Conservation (phyloP, 2,329 filamentous ascomycete genomes). For the Ilyonectria destructans region DNA sequence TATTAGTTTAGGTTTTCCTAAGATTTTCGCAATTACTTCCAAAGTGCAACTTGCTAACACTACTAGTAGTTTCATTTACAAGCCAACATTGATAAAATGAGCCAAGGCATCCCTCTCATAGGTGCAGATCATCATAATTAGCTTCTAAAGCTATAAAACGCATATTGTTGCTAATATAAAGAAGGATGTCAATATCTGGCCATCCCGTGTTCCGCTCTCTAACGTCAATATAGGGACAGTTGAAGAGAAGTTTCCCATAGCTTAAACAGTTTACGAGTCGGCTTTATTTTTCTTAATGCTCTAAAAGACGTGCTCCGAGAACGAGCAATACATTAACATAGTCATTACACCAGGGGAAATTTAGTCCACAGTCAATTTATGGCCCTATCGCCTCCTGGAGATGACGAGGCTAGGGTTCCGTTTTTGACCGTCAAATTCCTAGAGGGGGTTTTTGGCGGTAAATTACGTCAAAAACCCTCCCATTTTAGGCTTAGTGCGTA, state of each 20-base stretch:
- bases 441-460: too few species aligned
- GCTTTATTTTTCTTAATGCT: constrained; percentile 5
- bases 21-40: neutral
- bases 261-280: neutral
- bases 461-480: too few species aligned
- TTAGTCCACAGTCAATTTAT: constrained; percentile 14
- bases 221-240: constrained; percentile 1
- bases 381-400: too few species aligned
- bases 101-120: constrained; percentile 5
- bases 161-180: neutral
- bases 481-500: too few species aligned
- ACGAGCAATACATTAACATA: constrained; percentile 2
- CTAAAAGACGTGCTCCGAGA: constrained; percentile 2
- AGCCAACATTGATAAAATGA: constrained; percentile 8
- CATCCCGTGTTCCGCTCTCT: constrained; percentile 4
- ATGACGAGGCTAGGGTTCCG: constrained; percentile 2
- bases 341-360: neutral
- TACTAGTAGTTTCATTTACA: constrained; percentile 2
- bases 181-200: neutral
- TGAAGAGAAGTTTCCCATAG: neutral
- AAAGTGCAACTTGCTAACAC: neutral
- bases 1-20: neutral
- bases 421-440: too few species aligned
- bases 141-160: neutral
- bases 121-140: constrained; percentile 9